Evolutionary conservation across 2,329 filamentous ascomycete species (phyloP).

Genomic region (Fusarium multiceps): DNA sequence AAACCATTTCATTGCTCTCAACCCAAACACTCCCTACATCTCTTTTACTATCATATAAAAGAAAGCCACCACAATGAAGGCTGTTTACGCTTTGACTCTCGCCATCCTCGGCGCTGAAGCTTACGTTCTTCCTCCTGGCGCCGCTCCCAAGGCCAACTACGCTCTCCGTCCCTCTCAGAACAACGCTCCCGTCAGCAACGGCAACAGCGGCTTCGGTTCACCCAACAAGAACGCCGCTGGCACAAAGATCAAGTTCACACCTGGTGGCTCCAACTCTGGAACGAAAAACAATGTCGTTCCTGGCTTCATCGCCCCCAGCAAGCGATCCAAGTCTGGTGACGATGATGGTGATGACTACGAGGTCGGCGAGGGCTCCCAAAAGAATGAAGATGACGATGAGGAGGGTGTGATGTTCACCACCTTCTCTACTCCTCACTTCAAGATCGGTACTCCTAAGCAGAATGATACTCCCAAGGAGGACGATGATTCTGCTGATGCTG

Average conservation of each 20-base stretch:
- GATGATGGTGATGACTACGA: background rate
- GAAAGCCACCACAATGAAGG: conserved; percentile 7
- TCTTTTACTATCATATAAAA: background rate
- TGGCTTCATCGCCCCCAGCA: background rate
- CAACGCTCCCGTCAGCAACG: background rate
- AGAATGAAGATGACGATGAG: background rate
- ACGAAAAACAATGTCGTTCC: background rate
- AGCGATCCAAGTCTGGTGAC: background rate
- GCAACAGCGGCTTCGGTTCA: background rate
- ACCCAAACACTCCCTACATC: background rate
- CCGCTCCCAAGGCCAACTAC: conserved; percentile 12
- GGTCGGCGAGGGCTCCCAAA: background rate
- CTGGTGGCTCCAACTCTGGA: background rate
- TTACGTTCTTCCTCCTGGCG: background rate
- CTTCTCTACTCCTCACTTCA: background rate
- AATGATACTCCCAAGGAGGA: background rate
- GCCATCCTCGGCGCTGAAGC: conserved; percentile 18
- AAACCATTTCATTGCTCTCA: background rate
- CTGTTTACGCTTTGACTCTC: conserved; percentile 1
- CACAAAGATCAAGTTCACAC: conserved; percentile 1
- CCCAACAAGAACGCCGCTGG: conserved; percentile 3
- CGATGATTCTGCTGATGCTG: background rate
- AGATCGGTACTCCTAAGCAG: conserved; percentile 3
- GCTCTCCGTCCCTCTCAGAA: background rate
- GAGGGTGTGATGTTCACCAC: background rate